Base-by-base conservation (phyloP, 352 stramenopile genomes). In the Thraustotheca clavata region DNA sequence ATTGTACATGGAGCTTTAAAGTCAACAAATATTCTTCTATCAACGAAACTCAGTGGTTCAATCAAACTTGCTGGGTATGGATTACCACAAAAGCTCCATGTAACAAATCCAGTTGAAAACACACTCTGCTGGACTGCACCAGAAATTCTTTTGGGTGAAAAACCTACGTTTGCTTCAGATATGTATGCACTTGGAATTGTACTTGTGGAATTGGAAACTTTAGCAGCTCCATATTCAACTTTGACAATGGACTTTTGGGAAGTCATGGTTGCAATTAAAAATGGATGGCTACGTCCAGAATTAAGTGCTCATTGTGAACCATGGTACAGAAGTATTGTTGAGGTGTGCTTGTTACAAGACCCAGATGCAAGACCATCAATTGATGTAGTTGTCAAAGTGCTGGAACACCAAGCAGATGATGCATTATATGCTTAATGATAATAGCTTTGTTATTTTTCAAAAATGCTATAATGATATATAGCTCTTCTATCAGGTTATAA, bases 161-260 rank as follows among this genome's bases (percentile, higher is more conserved):
- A 81, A 59, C 84, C 74, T 12, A 88, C 76, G 2, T 78, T 87
- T 63, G 78, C 74, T 69, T 87, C 76, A 66, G 86, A 95, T 75
- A 83, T 95, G 3, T 95, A 90, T 66, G 74, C 81, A 26, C 92
- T 89, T 71, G 83, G 83, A 18, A 92, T 95, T 57, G 72, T 92
- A 55, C 62, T 95, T 16, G 93, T 83, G 82, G 86, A 95, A 71
- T 59, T 95, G 16, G 80, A 80, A 49, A 95, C 86, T 22, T 67
- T 85, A 41, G 77, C 88, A 69, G 80, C 93, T 69, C 82, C 93
- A 3, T 88, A 92, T 67, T 67, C 80, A 73, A 75, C 75, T 22
- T 67, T 93, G 18, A 79, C 43, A 31, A 52, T 52, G 43, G 43
- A 52, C 43, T 31, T 52, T 18, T 52, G 43, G 43, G 43, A 52